Evolutionary conservation across 2,329 filamentous ascomycete genomes (phyloP).

Genomic region (Aureobasidium lini): DNA sequence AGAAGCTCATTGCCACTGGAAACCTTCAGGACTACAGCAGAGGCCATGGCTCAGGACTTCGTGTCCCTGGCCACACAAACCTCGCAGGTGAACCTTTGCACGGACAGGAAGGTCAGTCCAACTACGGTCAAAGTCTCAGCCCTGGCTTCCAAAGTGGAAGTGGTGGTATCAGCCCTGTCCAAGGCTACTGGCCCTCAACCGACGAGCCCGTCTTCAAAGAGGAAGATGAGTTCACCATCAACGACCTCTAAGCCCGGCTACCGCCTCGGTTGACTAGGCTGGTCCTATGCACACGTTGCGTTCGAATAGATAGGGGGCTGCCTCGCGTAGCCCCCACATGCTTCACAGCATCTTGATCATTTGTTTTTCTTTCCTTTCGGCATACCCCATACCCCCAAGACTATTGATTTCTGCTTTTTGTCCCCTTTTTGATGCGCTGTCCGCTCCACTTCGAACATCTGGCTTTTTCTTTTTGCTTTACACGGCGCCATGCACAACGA

Average conservation of each 20-base stretch:
- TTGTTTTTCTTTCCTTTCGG: slow-evolving; percentile 6
- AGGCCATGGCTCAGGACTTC: slow-evolving; percentile 71
- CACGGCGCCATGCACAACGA: slow-evolving; percentile 1
- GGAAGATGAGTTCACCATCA: slow-evolving; percentile 70
- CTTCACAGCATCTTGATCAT: slow-evolving; percentile 12
- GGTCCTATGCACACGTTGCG: neutral
- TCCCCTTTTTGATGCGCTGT: neutral
- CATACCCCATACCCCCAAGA: slow-evolving; percentile 8
- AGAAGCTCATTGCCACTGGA: slow-evolving; percentile 59
- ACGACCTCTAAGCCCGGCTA: neutral
- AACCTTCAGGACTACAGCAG: slow-evolving; percentile 57
- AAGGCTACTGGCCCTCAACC: slow-evolving; percentile 43
- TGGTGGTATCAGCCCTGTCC: slow-evolving; percentile 47
- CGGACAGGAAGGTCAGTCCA: slow-evolving; percentile 35
- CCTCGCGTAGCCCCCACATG: neutral
- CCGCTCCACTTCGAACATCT: neutral
- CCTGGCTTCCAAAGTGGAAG: slow-evolving; percentile 54
- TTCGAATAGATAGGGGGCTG: slow-evolving; percentile 2
- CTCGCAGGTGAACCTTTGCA: slow-evolving; percentile 71
- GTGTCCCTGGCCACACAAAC: slow-evolving; percentile 90
- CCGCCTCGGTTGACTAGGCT: neutral
- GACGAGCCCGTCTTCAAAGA: slow-evolving; percentile 66
- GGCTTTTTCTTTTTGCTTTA: slow-evolving; percentile 1
- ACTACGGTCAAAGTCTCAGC: slow-evolving; percentile 35
- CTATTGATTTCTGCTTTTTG: slow-evolving; percentile 4